Percentiles rank a stretch among this genome's conserved stretches.
phyloP scores from a whole-genome alignment of 2,329 filamentous ascomycete species.

The Monilinia fructigena region DNA sequence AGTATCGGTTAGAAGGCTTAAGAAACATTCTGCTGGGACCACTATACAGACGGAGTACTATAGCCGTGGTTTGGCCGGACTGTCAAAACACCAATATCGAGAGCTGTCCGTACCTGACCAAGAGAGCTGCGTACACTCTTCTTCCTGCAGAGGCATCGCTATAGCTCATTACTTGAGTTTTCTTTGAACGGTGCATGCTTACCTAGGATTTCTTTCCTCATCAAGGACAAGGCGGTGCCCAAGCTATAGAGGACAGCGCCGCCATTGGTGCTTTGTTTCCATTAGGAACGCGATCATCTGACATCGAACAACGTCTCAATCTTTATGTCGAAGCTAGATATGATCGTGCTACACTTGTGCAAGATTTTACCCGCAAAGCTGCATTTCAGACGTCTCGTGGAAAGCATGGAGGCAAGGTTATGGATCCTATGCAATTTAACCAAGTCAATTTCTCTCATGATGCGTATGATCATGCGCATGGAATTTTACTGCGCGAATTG shows the following conservation, averaged over 20 bases:
- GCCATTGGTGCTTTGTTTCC: slow-evolving; percentile 58
- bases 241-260: slow-evolving; percentile 67
- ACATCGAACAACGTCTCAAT: slow-evolving; percentile 55
- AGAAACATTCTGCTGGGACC: too few species aligned
- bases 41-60: too few species aligned
- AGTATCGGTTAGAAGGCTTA: too few species aligned
- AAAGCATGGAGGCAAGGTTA: slow-evolving; percentile 23
- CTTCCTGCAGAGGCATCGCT: too few species aligned
- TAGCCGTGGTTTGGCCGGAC: too few species aligned
- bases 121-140: too few species aligned
- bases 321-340: slow-evolving; percentile 60
- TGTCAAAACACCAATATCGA: too few species aligned
- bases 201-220: slow-evolving; percentile 65
- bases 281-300: slow-evolving; percentile 44
- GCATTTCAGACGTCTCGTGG: slow-evolving; percentile 24
- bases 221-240: slow-evolving; percentile 60
- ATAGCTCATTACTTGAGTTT: too few species aligned
- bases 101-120: too few species aligned
- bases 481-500: slow-evolving; percentile 42
- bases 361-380: slow-evolving; percentile 53
- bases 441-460: slow-evolving; percentile 50
- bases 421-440: slow-evolving; percentile 46
- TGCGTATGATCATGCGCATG: slow-evolving; percentile 50
- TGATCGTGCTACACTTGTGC: slow-evolving; percentile 56
- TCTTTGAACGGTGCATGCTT: too few species aligned